These are phyloP conservation scores for Aspergillus sp. DNA, from an alignment of 2,329 filamentous ascomycete genomes.

Conservation along the genomic window DNA sequence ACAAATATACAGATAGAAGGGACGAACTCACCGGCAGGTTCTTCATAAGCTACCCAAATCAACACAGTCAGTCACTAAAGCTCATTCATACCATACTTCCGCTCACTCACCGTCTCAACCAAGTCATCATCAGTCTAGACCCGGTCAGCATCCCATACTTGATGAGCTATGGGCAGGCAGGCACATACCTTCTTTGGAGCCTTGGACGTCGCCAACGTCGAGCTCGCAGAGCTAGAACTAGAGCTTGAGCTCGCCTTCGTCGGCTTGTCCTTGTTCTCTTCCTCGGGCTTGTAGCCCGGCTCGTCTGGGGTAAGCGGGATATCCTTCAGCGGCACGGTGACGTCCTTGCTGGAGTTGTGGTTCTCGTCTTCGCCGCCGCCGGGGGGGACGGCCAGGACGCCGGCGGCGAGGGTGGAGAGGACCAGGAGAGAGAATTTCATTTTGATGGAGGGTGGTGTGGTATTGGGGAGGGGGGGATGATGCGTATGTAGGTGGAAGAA, in stretches of 20 bases:
- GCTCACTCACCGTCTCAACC: no score
- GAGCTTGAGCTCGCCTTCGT: not conserved
- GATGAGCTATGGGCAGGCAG: no score
- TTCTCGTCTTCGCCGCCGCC: not conserved
- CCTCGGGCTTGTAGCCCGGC: not conserved
- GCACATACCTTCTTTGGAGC: not conserved
- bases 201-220: not conserved
- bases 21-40: no score
- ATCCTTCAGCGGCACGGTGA: not conserved
- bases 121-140: no score
- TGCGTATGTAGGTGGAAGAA: not conserved
- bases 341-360: not conserved
- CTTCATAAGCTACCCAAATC: no score
- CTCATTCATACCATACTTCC: no score
- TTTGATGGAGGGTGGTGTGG: not conserved
- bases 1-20: no score
- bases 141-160: no score
- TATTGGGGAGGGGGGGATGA: not conserved
- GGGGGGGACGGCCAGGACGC: slow-evolving; percentile 1
- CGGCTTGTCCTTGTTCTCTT: not conserved
- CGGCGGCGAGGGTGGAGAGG: slow-evolving; percentile 2
- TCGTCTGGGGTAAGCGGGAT: not conserved
- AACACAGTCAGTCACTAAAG: no score
- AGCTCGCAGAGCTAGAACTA: not conserved
- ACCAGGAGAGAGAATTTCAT: slow-evolving; percentile 9